Evolutionary conservation across 257 asterid species (phyloP), one percentile per base, ranked within the genome.

Genomic region (Gentiana straminea): DNA sequence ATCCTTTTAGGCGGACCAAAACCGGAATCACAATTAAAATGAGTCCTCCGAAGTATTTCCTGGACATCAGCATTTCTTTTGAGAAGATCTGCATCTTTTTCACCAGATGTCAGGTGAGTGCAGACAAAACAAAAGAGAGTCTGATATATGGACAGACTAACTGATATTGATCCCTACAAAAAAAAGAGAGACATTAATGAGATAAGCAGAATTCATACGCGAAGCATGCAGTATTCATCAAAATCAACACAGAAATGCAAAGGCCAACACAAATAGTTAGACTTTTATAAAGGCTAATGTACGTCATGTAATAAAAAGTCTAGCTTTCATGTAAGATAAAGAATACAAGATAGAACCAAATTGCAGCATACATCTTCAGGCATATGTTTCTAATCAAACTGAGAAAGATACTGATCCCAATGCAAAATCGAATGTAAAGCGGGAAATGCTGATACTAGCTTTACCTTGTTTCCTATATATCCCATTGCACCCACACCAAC

Each of bases 401-500:
- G 8, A 38, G 35, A 37, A 52, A 4, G 44, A 35, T 52, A 8
- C 52, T n/a, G 36, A 58, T 9, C 52, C 50, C 44, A 39, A 39
- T 39, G 8, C 44, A 7, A 39, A 39, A 39, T 7, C 4, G 44
- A 39, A 39, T 24, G 49, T 52, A 60, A 55, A 59, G 65, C 49
- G 61, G 49, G 53, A 59, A 44, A 45, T 36, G 46, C 49, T 60
- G 70, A 75, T 64, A 66, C 57, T 54, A 54, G 32, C 49, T 52
- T 3, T 55, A 92, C 98, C 98, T 92, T 92, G 86, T 92, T 92
- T 51, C 99, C 99, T 12, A 92, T 83, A 74, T 74, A 92, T 60
- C 99, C 99, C 99, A 92, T 85, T 55, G 78, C 86, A 49, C 99
- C 99, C 45, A 92, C 99, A 55, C 99, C 99, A 62, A 92, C 99